Evolutionary conservation across 768 basidiomycete genomes (phyloP), one percentile per base, ranked within the genome.

Genomic region (Mycena alexandri): DNA sequence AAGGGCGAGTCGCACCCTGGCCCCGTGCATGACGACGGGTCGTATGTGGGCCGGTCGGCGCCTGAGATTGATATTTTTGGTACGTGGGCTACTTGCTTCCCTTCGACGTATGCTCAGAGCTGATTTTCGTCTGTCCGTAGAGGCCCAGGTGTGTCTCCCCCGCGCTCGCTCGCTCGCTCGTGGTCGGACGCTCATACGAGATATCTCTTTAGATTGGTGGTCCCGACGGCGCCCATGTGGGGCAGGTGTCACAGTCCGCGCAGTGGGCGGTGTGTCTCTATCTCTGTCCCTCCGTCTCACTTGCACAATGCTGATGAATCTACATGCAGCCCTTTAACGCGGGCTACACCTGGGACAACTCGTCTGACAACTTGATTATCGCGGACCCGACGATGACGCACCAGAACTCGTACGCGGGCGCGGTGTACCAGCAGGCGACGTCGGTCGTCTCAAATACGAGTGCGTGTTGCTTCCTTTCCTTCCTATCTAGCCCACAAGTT

Each of bases 61-160:
- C 89, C 89, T 8, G 89, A 89, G 71, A 87, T 89, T 44, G 88
- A 89, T 72, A 76, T 89, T n/a, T n/a, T n/a, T n/a, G n/a, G n/a
- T n/a, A n/a, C n/a, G n/a, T n/a, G n/a, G n/a, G n/a, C n/a, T n/a
- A n/a, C n/a, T n/a, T n/a, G n/a, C n/a, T n/a, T n/a, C n/a, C n/a
- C n/a, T n/a, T n/a, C n/a, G n/a, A n/a, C n/a, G n/a, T n/a, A n/a
- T n/a, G n/a, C n/a, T n/a, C n/a, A n/a, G n/a, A n/a, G n/a, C n/a
- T n/a, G n/a, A n/a, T n/a, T n/a, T n/a, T n/a, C n/a, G n/a, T n/a
- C n/a, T n/a, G n/a, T n/a, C n/a, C n/a, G n/a, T n/a, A n/a, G n/a
- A n/a, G n/a, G n/a, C n/a, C n/a, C n/a, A n/a, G n/a, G n/a, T n/a
- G n/a, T n/a, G n/a, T n/a, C n/a, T n/a, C n/a, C n/a, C n/a, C n/a